Conservation (phyloP, 2,329 filamentous ascomycete species). For the Phoma sp. region DNA sequence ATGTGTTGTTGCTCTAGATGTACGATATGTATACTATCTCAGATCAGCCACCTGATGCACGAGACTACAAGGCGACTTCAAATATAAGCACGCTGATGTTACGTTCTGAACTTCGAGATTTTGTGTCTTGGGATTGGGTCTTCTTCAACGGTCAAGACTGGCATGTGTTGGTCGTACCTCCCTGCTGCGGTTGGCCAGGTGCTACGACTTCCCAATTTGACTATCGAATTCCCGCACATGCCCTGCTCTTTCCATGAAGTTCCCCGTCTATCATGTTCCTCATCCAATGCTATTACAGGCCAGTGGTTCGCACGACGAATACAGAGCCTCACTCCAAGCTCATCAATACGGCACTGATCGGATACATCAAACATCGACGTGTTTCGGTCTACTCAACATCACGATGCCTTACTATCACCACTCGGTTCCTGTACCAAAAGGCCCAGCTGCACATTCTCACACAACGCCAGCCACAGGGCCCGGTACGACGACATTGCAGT, state of each 20-base stretch:
- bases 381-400: neutral
- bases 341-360: neutral
- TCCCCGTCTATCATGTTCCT: no score
- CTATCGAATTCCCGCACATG: no score
- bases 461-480: neutral
- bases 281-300: no score
- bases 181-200: neutral
- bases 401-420: neutral
- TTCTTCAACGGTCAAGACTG: no score
- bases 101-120: neutral
- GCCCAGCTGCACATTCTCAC: neutral
- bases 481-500: neutral
- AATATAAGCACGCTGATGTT: neutral
- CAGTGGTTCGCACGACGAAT: neutral
- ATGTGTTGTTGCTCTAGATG: neutral
- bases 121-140: neutral
- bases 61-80: neutral
- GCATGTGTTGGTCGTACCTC: neutral
- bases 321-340: neutral
- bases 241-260: no score
- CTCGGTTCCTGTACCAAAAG: neutral
- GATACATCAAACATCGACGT: neutral
- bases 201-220: no score
- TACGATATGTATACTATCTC: conserved; percentile 4
- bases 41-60: neutral